A percentile compares a stretch with the other conserved stretches of the same genome.
phyloP scores from a whole-genome alignment of 768 basidiomycete species.

The Boletus insuetus region DNA sequence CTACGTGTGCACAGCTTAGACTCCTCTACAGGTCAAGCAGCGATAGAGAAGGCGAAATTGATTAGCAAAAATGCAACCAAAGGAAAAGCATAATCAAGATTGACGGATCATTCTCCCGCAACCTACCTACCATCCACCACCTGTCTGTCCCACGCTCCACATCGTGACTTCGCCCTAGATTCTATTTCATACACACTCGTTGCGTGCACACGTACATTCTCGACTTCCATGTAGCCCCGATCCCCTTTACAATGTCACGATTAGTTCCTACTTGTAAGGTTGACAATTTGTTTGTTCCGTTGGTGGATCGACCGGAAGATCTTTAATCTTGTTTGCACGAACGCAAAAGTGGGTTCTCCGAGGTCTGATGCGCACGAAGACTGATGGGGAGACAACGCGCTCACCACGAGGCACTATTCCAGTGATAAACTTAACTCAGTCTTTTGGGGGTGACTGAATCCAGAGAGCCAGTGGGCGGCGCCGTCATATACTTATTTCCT shows the following conservation, averaged over 20 bases:
- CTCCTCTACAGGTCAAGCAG: constrained; percentile 58
- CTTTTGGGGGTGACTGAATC: not conserved
- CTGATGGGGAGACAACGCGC: constrained; percentile 22
- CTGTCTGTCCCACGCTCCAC: constrained; percentile 7
- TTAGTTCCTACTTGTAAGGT: constrained; percentile 4
- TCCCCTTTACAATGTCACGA: constrained; percentile 16
- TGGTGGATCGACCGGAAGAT: constrained; percentile 21
- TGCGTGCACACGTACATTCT: constrained; percentile 11
- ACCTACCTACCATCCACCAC: constrained; percentile 3
- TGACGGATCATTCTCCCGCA: not conserved
- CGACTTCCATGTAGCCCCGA: constrained; percentile 12
- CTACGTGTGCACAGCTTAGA: not conserved
- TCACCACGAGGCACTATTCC: constrained; percentile 21
- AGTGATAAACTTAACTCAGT: constrained; percentile 22
- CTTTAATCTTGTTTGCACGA: constrained; percentile 9
- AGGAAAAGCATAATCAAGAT: constrained; percentile 53
- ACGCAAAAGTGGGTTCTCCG: constrained; percentile 25
- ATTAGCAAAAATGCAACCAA: constrained; percentile 81
- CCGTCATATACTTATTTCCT: not conserved
- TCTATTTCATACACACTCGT: constrained; percentile 11
- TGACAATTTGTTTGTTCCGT: constrained; percentile 10
- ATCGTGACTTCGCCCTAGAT: constrained; percentile 11
- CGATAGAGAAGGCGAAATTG: constrained; percentile 91
- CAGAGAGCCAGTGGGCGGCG: not conserved
- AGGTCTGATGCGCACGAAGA: constrained; percentile 19